phyloP scores from a whole-genome alignment of 2,329 filamentous ascomycete species.

The Amphichorda felina region DNA sequence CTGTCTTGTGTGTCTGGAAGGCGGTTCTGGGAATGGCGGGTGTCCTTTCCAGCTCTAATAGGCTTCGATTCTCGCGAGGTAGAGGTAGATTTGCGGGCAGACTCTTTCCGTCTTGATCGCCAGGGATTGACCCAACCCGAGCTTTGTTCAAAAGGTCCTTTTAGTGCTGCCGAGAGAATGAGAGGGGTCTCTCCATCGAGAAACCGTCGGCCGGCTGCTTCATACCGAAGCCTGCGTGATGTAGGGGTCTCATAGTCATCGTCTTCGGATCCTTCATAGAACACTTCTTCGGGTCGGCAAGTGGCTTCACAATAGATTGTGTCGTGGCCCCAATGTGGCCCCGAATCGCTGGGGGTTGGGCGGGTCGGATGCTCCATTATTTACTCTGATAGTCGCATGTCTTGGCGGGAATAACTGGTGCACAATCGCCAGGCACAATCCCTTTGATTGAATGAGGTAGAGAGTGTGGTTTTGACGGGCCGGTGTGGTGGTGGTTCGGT shows the following conservation, averaged over 20 bases:
- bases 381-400: too few species aligned
- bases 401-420: too few species aligned
- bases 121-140: constrained; percentile 43
- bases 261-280: constrained; percentile 46
- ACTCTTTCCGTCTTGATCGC: constrained; percentile 16
- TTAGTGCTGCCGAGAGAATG: constrained; percentile 47
- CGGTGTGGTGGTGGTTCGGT: too few species aligned
- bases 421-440: too few species aligned
- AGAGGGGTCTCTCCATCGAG: constrained; percentile 42
- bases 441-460: too few species aligned
- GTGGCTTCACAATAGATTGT: constrained; percentile 34
- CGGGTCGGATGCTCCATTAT: too few species aligned
- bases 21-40: not conserved
- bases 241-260: constrained; percentile 35
- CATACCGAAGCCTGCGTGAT: constrained; percentile 39
- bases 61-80: not conserved
- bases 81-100: too few species aligned
- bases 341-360: too few species aligned
- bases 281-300: constrained; percentile 29
- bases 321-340: constrained; percentile 14
- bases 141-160: constrained; percentile 45
- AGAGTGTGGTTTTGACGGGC: too few species aligned
- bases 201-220: constrained; percentile 45
- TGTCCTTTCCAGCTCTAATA: not conserved
- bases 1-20: not conserved